phyloP scores from a whole-genome alignment of 768 basidiomycete genomes.

The Lactarius psammicola region DNA sequence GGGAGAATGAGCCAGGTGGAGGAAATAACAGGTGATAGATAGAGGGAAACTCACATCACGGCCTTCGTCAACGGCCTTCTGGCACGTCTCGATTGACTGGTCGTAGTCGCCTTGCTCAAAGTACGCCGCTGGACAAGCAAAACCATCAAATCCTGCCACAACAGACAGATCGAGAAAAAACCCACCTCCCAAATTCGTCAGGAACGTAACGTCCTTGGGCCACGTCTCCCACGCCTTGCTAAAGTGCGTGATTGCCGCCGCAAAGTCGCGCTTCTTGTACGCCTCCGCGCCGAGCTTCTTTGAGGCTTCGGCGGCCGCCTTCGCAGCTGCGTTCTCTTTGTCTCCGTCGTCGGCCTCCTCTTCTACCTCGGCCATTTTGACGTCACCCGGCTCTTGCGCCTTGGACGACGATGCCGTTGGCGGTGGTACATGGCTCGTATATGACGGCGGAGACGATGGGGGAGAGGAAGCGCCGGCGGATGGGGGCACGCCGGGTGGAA shows the following conservation, averaged over 20 bases:
- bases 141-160: conserved; percentile 11
- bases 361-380: conserved; percentile 52
- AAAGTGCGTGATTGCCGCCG: conserved; percentile 72
- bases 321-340: conserved; percentile 62
- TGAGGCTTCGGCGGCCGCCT: conserved; percentile 73
- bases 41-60: conserved; percentile 52
- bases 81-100: conserved; percentile 85
- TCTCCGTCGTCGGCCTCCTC: conserved; percentile 49
- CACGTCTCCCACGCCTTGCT: conserved; percentile 88
- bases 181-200: conserved; percentile 85
- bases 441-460: conserved; percentile 35
- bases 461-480: conserved; percentile 43
- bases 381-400: conserved; percentile 46
- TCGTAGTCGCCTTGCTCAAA: conserved; percentile 93
- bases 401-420: conserved; percentile 37
- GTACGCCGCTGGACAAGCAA: conserved; percentile 65
- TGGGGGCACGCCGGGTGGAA: conserved; percentile 59
- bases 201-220: conserved; percentile 91
- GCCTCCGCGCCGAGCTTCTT: conserved; percentile 77
- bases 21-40: background rate
- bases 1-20: conserved; percentile 10
- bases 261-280: conserved; percentile 86
- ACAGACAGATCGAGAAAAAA: background rate
- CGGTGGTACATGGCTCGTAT: conserved; percentile 37
- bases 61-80: conserved; percentile 96